Percentiles rank a stretch among this genome's conserved stretches.
phyloP scores from a whole-genome alignment of 306 rosid genomes.

The Quercus cerris region DNA sequence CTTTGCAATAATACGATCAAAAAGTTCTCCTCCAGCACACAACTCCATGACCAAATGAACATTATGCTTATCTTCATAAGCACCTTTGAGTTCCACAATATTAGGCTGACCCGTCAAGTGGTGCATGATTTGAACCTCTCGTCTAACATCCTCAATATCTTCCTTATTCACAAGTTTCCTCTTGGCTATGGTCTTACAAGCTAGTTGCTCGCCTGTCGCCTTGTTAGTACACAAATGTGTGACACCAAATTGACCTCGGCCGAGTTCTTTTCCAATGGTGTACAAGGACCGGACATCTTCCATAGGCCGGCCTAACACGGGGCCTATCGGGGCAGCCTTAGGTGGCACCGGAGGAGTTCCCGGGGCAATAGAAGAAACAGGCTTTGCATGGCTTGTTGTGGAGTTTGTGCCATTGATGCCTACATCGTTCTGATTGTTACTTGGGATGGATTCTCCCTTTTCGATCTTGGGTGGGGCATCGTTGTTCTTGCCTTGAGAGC shows the following conservation, averaged over 20 bases:
- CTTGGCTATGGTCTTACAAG: slow-evolving; percentile 93
- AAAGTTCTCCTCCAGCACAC: slow-evolving; percentile 94
- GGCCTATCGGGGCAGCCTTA: slow-evolving; percentile 44
- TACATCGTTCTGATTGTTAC: not conserved
- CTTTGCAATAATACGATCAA: slow-evolving; percentile 85
- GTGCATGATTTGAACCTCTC: slow-evolving; percentile 98
- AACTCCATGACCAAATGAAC: slow-evolving; percentile 93
- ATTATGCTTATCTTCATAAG: slow-evolving; percentile 84
- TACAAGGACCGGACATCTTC: slow-evolving; percentile 63
- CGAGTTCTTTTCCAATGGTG: slow-evolving; percentile 78
- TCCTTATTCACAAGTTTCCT: slow-evolving; percentile 77
- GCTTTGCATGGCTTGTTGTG: slow-evolving; percentile 17
- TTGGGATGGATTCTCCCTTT: slow-evolving; percentile 30
- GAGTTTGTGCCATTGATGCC: not conserved
- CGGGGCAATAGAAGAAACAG: slow-evolving; percentile 26
- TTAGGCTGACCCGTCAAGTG: slow-evolving; percentile 81
- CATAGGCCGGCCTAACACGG: slow-evolving; percentile 83
- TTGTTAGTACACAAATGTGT: slow-evolving; percentile 81
- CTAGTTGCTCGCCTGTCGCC: slow-evolving; percentile 65
- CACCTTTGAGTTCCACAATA: slow-evolving; percentile 87
- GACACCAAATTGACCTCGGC: slow-evolving; percentile 92
- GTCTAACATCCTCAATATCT: slow-evolving; percentile 82
- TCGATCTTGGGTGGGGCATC: slow-evolving; percentile 25
- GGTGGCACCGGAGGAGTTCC: slow-evolving; percentile 26
- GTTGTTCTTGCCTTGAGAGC: slow-evolving; percentile 61